Evolutionary conservation across 768 basidiomycete species (phyloP).

Genomic region (Strobilomyces confusus): DNA sequence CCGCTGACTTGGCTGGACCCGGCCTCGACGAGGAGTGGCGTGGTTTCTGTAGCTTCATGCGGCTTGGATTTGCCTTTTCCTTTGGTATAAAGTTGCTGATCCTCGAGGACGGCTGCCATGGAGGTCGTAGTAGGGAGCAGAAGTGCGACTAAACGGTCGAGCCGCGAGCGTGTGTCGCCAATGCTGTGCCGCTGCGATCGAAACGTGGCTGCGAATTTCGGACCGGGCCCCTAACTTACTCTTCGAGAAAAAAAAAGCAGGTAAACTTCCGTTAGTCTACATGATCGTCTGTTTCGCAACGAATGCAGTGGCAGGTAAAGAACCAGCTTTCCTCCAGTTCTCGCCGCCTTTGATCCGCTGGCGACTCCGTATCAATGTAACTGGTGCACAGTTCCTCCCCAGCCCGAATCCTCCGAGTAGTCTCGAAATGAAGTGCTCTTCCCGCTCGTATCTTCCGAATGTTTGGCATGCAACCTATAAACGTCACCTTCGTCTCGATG

Average conservation of each 20-base stretch:
- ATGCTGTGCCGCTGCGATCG: background rate
- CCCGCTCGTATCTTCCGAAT: slow-evolving; percentile 43
- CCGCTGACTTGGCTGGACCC: slow-evolving; percentile 18
- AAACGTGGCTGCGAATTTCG: slow-evolving; percentile 19
- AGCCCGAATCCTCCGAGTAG: slow-evolving; percentile 36
- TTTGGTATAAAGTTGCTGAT: slow-evolving; percentile 14
- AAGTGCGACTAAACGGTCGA: background rate
- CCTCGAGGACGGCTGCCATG: slow-evolving; percentile 21
- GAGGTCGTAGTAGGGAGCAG: slow-evolving; percentile 10
- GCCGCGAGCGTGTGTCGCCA: slow-evolving; percentile 2
- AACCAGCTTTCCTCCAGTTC: slow-evolving; percentile 52
- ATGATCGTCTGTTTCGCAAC: slow-evolving; percentile 34
- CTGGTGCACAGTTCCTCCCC: slow-evolving; percentile 60
- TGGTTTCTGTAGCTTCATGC: slow-evolving; percentile 26
- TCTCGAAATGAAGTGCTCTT: slow-evolving; percentile 46
- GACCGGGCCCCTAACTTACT: background rate
- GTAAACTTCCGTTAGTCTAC: background rate
- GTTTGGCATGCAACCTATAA: slow-evolving; percentile 50
- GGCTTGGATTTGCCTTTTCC: slow-evolving; percentile 26
- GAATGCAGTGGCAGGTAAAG: slow-evolving; percentile 48
- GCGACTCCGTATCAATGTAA: slow-evolving; percentile 40
- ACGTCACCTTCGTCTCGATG: background rate
- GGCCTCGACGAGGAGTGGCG: slow-evolving; percentile 24
- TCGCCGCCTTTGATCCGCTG: slow-evolving; percentile 35
- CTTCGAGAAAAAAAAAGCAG: background rate